Evolutionary conservation across 768 basidiomycete species (phyloP), one percentile per base, ranked within the genome.

Genomic region (Suillus bovinus): DNA sequence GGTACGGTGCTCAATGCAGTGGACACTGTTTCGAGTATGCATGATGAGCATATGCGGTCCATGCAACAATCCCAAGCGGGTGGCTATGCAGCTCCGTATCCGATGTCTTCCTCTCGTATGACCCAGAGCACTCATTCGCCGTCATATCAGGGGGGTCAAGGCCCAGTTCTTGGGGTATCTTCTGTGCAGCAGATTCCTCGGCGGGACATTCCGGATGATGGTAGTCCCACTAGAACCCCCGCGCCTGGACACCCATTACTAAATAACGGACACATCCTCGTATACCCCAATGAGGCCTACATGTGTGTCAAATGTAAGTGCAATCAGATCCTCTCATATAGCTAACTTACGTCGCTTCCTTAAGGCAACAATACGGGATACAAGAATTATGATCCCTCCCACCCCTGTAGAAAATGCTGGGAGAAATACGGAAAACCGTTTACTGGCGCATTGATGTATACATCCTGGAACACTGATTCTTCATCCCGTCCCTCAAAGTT

Each of bases 361-460:
- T 46, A 24, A 93, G 91, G 91, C 67, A 77, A 78, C 42, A 93
- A 94, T 71, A 84, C 82, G 0, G 91, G 92, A 3, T 93, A 87
- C 75, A 91, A 90, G 72, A 78, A 82, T 61, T 77, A 76, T 41
- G 89, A 93, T 71, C 89, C 89, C 0, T 70, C 79, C 1, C 77
- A 85, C 61, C 88, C 91, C 7, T 93, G 92, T 69, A 78, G 80
- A 62, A 83, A 82, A 61, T 94, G 93, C 76, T 94, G 91, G 92
- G 76, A 80, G 7, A 87, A 86, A 66, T 87, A 88, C 72, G 80
- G 81, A 0, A 85, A 82, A 65, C 78, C 81, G 0, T 93, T 86
- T 72, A 69, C 78, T 0, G 88, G 88, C 3, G 82, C 88, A 5
- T 74, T 92, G 17, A 77, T 80, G 0, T 87, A 86, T 67, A 81